Base-by-base conservation (phyloP, 2,329 filamentous ascomycete species). In the Calonectria hawksworthii region DNA sequence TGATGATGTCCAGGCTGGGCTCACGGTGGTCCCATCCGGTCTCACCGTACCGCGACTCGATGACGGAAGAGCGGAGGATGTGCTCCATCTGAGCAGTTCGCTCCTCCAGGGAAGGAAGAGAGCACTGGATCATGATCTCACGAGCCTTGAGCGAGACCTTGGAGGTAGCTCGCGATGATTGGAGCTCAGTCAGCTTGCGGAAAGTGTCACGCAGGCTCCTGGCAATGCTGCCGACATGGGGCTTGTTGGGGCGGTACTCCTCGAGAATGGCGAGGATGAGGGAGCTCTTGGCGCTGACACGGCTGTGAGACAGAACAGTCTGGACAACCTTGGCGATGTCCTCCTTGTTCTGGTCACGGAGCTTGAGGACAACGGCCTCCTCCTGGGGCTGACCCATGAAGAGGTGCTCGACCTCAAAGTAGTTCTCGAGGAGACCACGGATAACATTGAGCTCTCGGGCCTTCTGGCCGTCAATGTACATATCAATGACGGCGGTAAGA, bases 141-240 rank as follows among this genome's bases (percentile, higher is more conserved):
- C 97, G 94, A 59, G 97, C 96, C 90, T 99, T 99, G 79, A 99
- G 91, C 0, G 96, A 95, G 52, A 99, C 96, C 92, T 99, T 99
- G 78, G 96, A 95, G 14, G 96, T 97, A 66, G 90, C 83, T 88
- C 92, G 87, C 87, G 94, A 87, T 14, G 93, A 96, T 18, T 81
- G 80, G 8, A 99, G 92, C 84, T 99, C 97, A 0, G 97, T 96
- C 79, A 99, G 90, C 86, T 94, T 94, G 83, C 94, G 94, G 32
- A 99, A 91, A 23, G 94, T 91, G 4, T 93, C 92, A 80, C 96
- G 94, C 85, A 99, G 93, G 86, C 96, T 92, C 86, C 98, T 98
- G 84, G 91, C 93, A 71, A 99, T 93, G 82, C 97, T 98, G 82
- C 95, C 95, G 74, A 94, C 93, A 76, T 94, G 93, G 59, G 97